phyloP scores from a whole-genome alignment of 768 basidiomycete genomes.

The Rubroboletus pulcherrimus region DNA sequence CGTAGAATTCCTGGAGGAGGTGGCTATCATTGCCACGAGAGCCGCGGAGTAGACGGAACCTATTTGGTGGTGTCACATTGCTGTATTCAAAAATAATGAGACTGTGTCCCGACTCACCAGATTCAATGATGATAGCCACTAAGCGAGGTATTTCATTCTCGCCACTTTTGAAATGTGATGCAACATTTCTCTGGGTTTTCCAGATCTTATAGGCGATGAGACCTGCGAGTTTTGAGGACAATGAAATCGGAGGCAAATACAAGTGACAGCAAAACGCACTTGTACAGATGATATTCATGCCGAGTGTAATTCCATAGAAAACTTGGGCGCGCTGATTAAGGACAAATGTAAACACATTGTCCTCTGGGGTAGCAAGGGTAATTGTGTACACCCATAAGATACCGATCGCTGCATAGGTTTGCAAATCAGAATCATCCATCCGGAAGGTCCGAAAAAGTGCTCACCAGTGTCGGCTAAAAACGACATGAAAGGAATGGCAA shows the following conservation, averaged over 20 bases:
- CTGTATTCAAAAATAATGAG: not conserved
- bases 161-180: not conserved
- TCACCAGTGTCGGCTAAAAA: not conserved
- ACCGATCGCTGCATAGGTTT: not conserved
- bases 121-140: not conserved
- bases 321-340: not conserved
- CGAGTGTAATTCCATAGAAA: not conserved
- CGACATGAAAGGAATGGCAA: not conserved
- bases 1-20: not conserved
- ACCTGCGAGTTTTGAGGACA: not conserved
- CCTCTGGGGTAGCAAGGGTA: not conserved
- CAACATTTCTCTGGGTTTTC: not conserved
- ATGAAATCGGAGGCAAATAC: not conserved
- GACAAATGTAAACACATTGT: fast-evolving
- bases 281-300: not conserved
- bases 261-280: not conserved
- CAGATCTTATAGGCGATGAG: not conserved
- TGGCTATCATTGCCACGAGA: not conserved
- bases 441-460: not conserved
- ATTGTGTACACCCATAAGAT: not conserved
- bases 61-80: not conserved
- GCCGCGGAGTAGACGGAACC: not conserved
- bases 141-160: not conserved
- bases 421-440: not conserved
- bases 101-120: not conserved